Evolutionary conservation across 1,284 basidiomycete genomes (phyloP), one percentile per base, ranked within the genome.

Genomic region (Mrakiaceae sp.): DNA sequence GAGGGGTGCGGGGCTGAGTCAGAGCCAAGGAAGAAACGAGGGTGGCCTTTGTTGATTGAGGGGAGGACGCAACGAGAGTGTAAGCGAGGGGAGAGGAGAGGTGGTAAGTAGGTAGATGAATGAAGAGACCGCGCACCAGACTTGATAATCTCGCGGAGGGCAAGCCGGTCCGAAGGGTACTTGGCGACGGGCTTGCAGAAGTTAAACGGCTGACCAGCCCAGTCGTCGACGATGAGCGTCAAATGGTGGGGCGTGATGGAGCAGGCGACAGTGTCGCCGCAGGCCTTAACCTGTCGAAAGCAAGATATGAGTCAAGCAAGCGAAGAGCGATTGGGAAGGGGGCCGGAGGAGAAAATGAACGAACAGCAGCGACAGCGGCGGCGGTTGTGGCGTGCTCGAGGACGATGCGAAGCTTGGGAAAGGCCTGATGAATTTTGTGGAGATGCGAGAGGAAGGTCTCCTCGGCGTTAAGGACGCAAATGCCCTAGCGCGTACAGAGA

Each of bases 131-230:
- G 68, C 76, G 60, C 64, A 88, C 88, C 90, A 78, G 88, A 84
- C 67, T 79, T 81, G 63, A 98, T 83, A 50, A 94, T 85, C 39
- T 88, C 83, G 64, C 86, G 84, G 63, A 99, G 78, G 9, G 96
- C 94, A 70, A 83, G 77, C 43, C 95, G 82, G 75, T 99, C 96
- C 69, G 89, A 87, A 4, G 94, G 94, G 72, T 85, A 93, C 78
- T 99, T 99, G 43, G 96, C 95, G 39, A 99, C 89, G 0, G 96
- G 96, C 77, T 98, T 99, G 82, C 96, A 98, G 76, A 90, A 99
- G 74, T 97, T 85, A 82, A 90, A 90, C 0, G 90, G 85, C 76
- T 98, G 93, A 5, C 94, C 92, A 1, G 94, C 94, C 86, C 95
- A 98, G 72, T 96, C 90, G 76, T 99, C 96, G 7, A 98, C 91